Percentiles rank a stretch among this genome's conserved stretches.
Conservation (phyloP, 2,329 filamentous ascomycete genomes). For the Exserohilum rostratum region DNA sequence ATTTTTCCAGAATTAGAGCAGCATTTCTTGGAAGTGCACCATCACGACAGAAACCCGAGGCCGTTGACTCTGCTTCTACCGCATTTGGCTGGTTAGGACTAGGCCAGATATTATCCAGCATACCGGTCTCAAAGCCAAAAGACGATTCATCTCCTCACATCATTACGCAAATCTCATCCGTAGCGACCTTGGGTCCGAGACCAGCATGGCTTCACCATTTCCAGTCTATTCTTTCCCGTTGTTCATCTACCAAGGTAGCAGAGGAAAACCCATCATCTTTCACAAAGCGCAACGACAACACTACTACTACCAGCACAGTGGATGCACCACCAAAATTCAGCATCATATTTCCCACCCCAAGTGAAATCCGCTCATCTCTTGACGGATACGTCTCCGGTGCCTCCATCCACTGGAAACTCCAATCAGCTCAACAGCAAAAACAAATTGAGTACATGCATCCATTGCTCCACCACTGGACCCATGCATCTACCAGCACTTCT, state of each 20-base stretch:
- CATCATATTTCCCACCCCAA: conserved; percentile 79
- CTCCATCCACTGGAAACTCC: conserved; percentile 82
- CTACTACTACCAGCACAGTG: background rate
- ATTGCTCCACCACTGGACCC: conserved; percentile 75
- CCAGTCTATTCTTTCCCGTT: conserved; percentile 43
- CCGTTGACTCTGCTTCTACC: conserved; percentile 54
- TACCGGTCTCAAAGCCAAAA: conserved; percentile 50
- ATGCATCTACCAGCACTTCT: background rate
- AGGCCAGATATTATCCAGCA: conserved; percentile 61
- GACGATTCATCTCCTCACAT: conserved; percentile 46
- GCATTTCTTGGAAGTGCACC: conserved; percentile 81
- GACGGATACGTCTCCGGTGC: conserved; percentile 78
- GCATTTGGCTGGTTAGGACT: conserved; percentile 80
- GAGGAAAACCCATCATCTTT: background rate
- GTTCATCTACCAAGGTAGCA: background rate
- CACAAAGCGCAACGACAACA: conserved; percentile 17
- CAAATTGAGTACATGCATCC: conserved; percentile 76
- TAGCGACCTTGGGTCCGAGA: conserved; percentile 75
- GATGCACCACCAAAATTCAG: conserved; percentile 63
- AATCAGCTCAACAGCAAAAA: conserved; percentile 71
- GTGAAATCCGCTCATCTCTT: conserved; percentile 76
- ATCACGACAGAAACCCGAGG: conserved; percentile 63
- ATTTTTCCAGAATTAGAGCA: conserved; percentile 73
- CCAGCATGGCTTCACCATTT: conserved; percentile 73
- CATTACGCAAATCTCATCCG: conserved; percentile 75